These are phyloP conservation scores for Pisolithus marmoratus DNA, from an alignment of 768 basidiomycete genomes.

Conservation along the genomic window DNA sequence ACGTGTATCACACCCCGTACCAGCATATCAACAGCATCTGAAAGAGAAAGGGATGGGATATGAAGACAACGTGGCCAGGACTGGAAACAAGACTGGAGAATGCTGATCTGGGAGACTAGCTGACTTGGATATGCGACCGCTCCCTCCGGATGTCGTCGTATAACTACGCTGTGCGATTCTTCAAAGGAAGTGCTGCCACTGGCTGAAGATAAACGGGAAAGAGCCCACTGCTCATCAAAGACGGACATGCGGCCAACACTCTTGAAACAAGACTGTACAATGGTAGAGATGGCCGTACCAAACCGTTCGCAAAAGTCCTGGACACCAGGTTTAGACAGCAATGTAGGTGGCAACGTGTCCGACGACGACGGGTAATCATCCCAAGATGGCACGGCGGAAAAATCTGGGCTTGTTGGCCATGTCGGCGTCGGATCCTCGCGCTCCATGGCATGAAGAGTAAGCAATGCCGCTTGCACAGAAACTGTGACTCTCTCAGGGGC, in stretches of 20 bases:
- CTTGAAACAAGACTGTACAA: slow-evolving; percentile 57
- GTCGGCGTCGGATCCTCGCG: slow-evolving; percentile 61
- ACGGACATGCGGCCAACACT: slow-evolving; percentile 71
- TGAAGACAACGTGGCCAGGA: slow-evolving; percentile 81
- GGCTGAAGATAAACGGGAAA: slow-evolving; percentile 39
- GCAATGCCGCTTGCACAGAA: slow-evolving; percentile 69
- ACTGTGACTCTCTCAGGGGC: slow-evolving; percentile 72
- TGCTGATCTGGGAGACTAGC: slow-evolving; percentile 55
- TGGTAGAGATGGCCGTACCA: slow-evolving; percentile 47
- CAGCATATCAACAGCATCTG: slow-evolving; percentile 71
- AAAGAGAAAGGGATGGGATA: slow-evolving; percentile 41
- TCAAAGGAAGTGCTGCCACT: slow-evolving; percentile 48
- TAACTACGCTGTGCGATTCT: slow-evolving; percentile 61
- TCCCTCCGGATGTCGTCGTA: slow-evolving; percentile 63
- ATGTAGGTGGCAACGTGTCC: slow-evolving; percentile 48
- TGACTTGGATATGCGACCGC: slow-evolving; percentile 61
- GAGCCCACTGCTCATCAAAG: slow-evolving; percentile 80
- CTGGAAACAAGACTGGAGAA: slow-evolving; percentile 74
- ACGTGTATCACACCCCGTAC: slow-evolving; percentile 80
- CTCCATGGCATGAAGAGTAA: slow-evolving; percentile 68
- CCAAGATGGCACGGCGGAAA: slow-evolving; percentile 43
- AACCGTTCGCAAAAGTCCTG: slow-evolving; percentile 67
- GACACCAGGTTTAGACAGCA: slow-evolving; percentile 60
- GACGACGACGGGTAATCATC: slow-evolving; percentile 71
- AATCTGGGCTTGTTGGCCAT: slow-evolving; percentile 78